Evolutionary conservation across 768 basidiomycete genomes (phyloP).

Genomic region (Mycena pura): DNA sequence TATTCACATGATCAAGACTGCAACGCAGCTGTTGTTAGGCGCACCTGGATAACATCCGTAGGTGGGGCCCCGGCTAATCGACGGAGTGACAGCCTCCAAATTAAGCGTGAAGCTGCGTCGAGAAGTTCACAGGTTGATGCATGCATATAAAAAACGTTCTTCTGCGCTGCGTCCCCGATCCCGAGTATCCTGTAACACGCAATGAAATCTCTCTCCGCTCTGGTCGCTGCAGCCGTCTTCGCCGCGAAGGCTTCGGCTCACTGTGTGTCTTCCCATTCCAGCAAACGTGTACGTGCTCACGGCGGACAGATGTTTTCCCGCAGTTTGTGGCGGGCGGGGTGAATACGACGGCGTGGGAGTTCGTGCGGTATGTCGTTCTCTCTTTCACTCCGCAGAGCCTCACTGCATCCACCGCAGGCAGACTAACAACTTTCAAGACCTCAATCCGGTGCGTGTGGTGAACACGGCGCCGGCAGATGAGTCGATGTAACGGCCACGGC

Average conservation of each 20-base stretch:
- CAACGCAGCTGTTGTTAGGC: too few relatives aligned
- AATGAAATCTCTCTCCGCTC: constrained; percentile 6
- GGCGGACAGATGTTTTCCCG: constrained; percentile 13
- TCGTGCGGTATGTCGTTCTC: constrained; percentile 3
- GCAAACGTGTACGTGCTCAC: background rate
- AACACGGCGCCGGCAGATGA: too few relatives aligned
- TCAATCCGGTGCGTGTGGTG: background rate
- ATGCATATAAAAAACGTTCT: too few relatives aligned
- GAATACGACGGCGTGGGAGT: constrained; percentile 12
- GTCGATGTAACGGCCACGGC: too few relatives aligned
- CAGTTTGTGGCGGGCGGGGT: constrained; percentile 8
- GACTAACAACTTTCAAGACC: constrained; percentile 18
- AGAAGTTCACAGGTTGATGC: too few relatives aligned
- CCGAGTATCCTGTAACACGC: background rate
- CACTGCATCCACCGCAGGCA: background rate
- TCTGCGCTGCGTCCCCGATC: too few relatives aligned
- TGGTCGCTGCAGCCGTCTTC: background rate
- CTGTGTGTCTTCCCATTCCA: constrained; percentile 3
- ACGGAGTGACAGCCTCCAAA: too few relatives aligned
- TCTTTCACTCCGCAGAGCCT: background rate
- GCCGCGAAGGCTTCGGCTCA: constrained; percentile 16
- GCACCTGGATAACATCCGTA: too few relatives aligned
- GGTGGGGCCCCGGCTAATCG: too few relatives aligned
- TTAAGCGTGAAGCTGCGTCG: too few relatives aligned
- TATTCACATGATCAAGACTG: too few relatives aligned